Base-by-base conservation (phyloP, 2,329 filamentous ascomycete species). In the Paecilomyces fulvus region DNA sequence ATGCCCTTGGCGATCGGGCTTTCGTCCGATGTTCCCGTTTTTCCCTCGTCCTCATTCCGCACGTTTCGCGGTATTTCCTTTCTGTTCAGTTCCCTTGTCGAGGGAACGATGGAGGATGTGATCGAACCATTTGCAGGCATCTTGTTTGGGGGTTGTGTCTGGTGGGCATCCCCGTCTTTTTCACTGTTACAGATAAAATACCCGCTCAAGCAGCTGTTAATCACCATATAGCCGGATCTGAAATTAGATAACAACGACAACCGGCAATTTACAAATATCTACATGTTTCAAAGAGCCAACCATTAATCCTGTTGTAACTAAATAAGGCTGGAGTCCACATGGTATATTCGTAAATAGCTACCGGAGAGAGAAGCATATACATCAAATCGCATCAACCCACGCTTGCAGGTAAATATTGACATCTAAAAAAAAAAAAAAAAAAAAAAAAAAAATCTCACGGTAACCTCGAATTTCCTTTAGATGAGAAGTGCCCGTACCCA, bases 181-280 rank as follows among this genome's bases (percentile, higher is more conserved):
- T 50, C 53, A 53, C 53, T 37, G 43, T 37, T 55, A 52, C 48
- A 17, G 33, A 33, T 14, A 37, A 37, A 46, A 55, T 56, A 49
- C 25, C 54, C 49, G 30, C 50, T 57, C 46, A 55, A 49, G 30
- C 20, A 52, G 55, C 33, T 51, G 25, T 56, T 54, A 37, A 37
- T n/a, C 12, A 37, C 33, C 33, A 37, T 37, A 37, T 17, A 37
- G 33, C 33, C 33, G 33, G 33, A 17, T 37, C 33, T 37, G n/a
- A n/a, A 12, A n/a, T 37, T 37, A 30, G 30, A 30, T 30, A 30
- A 11, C 30, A 30, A 30, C 5, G 33, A n/a, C 33, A 14, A 37
- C 33, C 33, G 33, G 33, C 12, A 37, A 37, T 6, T n/a, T 37
- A 37, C 12, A 37, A n/a, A 5, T 4, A 37, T 37, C 33, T 3